These are phyloP conservation scores for Apiotrichum domesticum DNA, from an alignment of 1,284 basidiomycete genomes.

Conservation along the genomic window DNA sequence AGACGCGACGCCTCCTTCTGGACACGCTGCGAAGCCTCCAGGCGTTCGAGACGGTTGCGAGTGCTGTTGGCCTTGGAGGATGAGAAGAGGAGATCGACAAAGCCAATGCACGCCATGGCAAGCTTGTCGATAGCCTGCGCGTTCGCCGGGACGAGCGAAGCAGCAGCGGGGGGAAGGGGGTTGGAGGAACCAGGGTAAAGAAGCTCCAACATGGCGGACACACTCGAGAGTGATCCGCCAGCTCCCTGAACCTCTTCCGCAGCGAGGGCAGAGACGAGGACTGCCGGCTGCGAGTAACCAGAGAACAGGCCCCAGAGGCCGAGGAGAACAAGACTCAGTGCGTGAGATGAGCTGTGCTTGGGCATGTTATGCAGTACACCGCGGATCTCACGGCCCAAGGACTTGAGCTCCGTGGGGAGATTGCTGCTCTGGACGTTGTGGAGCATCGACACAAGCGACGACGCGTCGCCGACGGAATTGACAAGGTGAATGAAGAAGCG, in stretches of 20 bases:
- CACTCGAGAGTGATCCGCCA: slow-evolving; percentile 24
- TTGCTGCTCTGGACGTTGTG: slow-evolving; percentile 24
- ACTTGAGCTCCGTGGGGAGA: slow-evolving; percentile 22
- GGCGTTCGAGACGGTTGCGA: slow-evolving; percentile 13
- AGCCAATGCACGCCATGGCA: slow-evolving; percentile 41
- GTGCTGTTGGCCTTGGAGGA: slow-evolving; percentile 14
- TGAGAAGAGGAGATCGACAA: slow-evolving; percentile 35
- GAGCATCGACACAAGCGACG: slow-evolving; percentile 26
- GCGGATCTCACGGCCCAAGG: slow-evolving; percentile 36
- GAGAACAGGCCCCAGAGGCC: slow-evolving; percentile 44
- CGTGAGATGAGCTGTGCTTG: slow-evolving; percentile 34
- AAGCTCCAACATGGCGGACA: slow-evolving; percentile 39
- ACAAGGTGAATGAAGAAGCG: slow-evolving; percentile 43
- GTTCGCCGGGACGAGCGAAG: slow-evolving; percentile 20
- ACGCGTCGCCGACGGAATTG: slow-evolving; percentile 22
- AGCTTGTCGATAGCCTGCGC: slow-evolving; percentile 41
- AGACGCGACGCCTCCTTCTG: slow-evolving; percentile 32
- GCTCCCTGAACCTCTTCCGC: slow-evolving; percentile 38
- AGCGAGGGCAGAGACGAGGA: slow-evolving; percentile 40
- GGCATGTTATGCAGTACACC: slow-evolving; percentile 31
- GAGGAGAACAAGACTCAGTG: slow-evolving; percentile 44
- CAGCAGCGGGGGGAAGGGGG: slow-evolving; percentile 3
- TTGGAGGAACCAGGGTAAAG: slow-evolving; percentile 34
- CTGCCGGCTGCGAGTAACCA: slow-evolving; percentile 33
- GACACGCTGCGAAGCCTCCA: slow-evolving; percentile 26